Percentiles rank a stretch among this genome's conserved stretches.
These are phyloP conservation scores for Dictyostelium firmibasis DNA, from an alignment of 78 protist species.

Conservation along the genomic window DNA sequence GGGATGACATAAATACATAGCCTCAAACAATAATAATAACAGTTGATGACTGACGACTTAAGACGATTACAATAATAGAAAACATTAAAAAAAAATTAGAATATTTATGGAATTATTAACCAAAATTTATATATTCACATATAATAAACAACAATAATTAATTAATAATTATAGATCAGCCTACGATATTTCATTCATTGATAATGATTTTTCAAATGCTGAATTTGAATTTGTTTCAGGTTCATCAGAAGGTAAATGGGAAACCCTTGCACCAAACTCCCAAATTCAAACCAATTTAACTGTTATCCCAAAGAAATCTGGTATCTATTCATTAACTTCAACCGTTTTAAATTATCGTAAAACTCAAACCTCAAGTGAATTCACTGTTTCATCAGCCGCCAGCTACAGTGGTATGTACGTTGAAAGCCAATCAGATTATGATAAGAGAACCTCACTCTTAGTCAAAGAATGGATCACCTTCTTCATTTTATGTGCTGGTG, in stretches of 20 bases:
- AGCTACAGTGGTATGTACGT: conserved; percentile 59
- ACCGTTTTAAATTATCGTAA: conserved; percentile 38
- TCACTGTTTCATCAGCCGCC: conserved; percentile 50
- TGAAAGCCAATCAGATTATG: conserved; percentile 24
- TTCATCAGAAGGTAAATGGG: conserved; percentile 26
- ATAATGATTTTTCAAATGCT: conserved; percentile 14
- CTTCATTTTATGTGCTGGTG: conserved; percentile 21
- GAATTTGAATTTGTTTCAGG: conserved; percentile 47
- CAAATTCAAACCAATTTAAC: conserved; percentile 23
- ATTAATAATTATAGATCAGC: conserved; percentile 32
- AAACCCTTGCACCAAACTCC: conserved; percentile 7
- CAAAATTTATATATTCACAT: too few relatives aligned
- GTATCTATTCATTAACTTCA: conserved; percentile 41
- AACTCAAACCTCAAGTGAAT: conserved; percentile 2
- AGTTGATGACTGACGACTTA: too few relatives aligned
- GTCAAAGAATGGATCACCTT: conserved; percentile 33
- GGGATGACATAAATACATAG: too few relatives aligned
- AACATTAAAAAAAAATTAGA: too few relatives aligned
- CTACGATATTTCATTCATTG: conserved; percentile 29
- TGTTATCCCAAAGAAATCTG: conserved; percentile 18
- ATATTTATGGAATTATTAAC: too few relatives aligned
- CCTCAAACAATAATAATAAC: not conserved
- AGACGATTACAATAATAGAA: too few relatives aligned
- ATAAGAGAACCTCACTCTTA: conserved; percentile 44
- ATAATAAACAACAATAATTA: not conserved